These are phyloP conservation scores for Xylariaceae sp. DNA, from an alignment of 2,329 filamentous ascomycete genomes.

Conservation along the genomic window DNA sequence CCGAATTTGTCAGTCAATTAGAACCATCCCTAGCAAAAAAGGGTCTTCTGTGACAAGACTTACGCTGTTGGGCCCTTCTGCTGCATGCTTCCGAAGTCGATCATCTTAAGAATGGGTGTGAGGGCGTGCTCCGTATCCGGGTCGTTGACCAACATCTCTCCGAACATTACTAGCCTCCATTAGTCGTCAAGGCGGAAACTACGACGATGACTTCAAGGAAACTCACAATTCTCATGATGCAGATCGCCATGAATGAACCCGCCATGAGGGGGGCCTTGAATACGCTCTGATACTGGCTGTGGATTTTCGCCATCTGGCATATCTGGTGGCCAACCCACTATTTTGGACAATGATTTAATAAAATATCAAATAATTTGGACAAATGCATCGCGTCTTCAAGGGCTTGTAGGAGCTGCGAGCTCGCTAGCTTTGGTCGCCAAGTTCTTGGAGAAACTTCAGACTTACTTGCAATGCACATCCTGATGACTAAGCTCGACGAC, in stretches of 20 bases:
- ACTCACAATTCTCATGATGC: conserved; percentile 11
- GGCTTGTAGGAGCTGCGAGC: too few species aligned
- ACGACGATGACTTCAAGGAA: too few species aligned
- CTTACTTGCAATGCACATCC: conserved; percentile 13
- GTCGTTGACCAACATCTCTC: not conserved
- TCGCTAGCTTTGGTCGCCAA: too few species aligned
- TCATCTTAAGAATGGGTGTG: conserved; percentile 11
- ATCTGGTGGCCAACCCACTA: conserved; percentile 18
- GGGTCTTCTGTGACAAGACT: not conserved
- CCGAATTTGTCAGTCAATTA: not conserved
- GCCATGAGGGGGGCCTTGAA: not conserved
- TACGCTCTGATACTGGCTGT: conserved; percentile 5
- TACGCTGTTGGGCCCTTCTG: not conserved
- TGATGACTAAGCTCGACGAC: not conserved
- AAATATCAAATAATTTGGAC: too few species aligned
- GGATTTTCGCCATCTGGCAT: not conserved
- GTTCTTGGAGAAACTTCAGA: too few species aligned
- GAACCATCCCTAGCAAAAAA: too few species aligned
- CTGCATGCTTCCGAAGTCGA: conserved; percentile 4
- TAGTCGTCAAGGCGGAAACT: too few species aligned
- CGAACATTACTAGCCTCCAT: conserved; percentile 16
- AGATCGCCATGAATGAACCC: conserved; percentile 6
- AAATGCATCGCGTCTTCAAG: too few species aligned
- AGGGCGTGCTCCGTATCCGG: conserved; percentile 3
- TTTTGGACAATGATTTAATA: too few species aligned